These are phyloP conservation scores for Elaeagnus macrophylla DNA, from an alignment of 306 rosid genomes.

Conservation along the genomic window DNA sequence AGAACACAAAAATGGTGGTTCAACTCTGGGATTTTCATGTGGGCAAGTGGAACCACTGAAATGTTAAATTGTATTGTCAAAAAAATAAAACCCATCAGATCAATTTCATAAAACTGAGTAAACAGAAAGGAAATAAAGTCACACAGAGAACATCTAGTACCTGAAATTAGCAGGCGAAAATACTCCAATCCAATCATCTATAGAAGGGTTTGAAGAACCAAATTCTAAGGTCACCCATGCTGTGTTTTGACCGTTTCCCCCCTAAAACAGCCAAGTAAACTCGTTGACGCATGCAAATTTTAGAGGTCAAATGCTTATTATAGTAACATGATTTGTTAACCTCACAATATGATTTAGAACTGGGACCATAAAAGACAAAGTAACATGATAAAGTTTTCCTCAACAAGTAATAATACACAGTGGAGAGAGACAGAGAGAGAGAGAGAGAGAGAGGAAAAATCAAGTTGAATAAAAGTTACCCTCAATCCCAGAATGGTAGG, in stretches of 20 bases:
- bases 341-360: not conserved
- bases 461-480: constrained; percentile 24
- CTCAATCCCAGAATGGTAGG: constrained; percentile 44
- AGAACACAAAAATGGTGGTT: constrained; percentile 60
- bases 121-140: not conserved
- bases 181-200: constrained; percentile 74
- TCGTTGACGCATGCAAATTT: not conserved
- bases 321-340: too few relatives aligned
- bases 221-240: constrained; percentile 58
- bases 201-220: constrained; percentile 42
- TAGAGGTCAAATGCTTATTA: not conserved
- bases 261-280: constrained; percentile 26
- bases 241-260: constrained; percentile 31
- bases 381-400: not conserved
- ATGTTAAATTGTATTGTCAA: constrained; percentile 10
- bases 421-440: not conserved
- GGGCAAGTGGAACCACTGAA: constrained; percentile 62
- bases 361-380: not conserved
- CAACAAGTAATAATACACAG: not conserved
- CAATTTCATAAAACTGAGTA: not conserved
- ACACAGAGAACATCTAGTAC: constrained; percentile 17
- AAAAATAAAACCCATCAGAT: constrained; percentile 12
- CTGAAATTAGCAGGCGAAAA: constrained; percentile 80
- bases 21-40: constrained; percentile 40
- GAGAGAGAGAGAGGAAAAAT: not conserved